Evolutionary conservation across 129 eudicot genomes (phyloP).

Genomic region (Centrapalus pauciflorus): DNA sequence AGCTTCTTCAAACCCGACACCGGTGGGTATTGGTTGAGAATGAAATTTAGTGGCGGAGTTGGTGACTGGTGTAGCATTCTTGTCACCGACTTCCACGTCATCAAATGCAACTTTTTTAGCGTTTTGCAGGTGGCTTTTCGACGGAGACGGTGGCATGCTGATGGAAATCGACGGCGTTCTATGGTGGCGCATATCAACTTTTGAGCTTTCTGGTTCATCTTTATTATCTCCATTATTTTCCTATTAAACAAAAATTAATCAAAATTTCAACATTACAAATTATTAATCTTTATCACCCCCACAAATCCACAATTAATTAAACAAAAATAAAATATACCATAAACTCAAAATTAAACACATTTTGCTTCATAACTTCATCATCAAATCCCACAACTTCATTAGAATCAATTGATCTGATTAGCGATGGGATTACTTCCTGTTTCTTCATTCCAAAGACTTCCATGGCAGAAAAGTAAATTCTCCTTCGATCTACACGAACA

Average conservation of each 20-base stretch:
- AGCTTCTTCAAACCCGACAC: slow-evolving; percentile 19
- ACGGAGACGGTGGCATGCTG: slow-evolving; percentile 82
- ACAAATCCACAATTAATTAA: not conserved
- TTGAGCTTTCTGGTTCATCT: slow-evolving; percentile 8
- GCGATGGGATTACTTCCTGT: slow-evolving; percentile 52
- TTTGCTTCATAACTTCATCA: too few relatives aligned
- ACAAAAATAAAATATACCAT: slow-evolving; percentile 9
- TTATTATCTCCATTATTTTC: slow-evolving; percentile 28
- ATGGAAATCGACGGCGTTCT: slow-evolving; percentile 56
- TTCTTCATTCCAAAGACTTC: slow-evolving; percentile 30
- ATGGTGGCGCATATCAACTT: slow-evolving; percentile 21
- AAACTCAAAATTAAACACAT: not conserved
- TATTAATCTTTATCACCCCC: not conserved
- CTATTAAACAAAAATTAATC: slow-evolving; percentile 25
- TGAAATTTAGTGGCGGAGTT: slow-evolving; percentile 30
- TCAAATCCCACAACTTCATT: slow-evolving; percentile 53
- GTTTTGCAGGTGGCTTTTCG: slow-evolving; percentile 20
- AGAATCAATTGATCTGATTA: slow-evolving; percentile 43
- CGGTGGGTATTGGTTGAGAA: slow-evolving; percentile 66
- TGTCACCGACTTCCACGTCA: slow-evolving; percentile 21
- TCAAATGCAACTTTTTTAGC: slow-evolving; percentile 41
- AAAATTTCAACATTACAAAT: too few relatives aligned
- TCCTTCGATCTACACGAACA: too few relatives aligned
- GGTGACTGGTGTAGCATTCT: not conserved
- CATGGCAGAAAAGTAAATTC: slow-evolving; percentile 19